Evolutionary conservation across 1,284 basidiomycete genomes (phyloP).

Genomic region (Boletellus deceptivus): DNA sequence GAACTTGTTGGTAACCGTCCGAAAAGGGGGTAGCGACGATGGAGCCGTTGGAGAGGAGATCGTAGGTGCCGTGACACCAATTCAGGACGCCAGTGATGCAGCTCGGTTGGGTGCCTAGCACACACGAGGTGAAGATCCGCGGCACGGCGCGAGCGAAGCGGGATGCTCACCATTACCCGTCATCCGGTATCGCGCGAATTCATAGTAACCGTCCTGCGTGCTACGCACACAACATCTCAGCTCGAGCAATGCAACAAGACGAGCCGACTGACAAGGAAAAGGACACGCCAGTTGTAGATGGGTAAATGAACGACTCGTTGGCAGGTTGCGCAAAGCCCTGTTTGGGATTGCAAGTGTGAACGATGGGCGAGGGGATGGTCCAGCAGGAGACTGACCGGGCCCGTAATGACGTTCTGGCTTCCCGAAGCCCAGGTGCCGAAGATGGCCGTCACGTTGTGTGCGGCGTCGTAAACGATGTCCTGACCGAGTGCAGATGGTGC

Average conservation of each 20-base stretch:
- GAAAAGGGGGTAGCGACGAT: conserved; percentile 67
- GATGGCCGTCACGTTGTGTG: conserved; percentile 65
- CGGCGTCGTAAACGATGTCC: conserved; percentile 33
- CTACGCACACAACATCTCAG: conserved; percentile 37
- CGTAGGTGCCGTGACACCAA: conserved; percentile 84
- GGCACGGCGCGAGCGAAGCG: background rate
- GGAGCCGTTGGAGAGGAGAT: conserved; percentile 70
- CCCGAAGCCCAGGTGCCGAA: conserved; percentile 86
- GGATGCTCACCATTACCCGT: conserved; percentile 63
- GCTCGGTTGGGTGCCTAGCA: conserved; percentile 62
- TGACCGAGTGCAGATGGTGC: conserved; percentile 38
- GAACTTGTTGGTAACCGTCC: conserved; percentile 89
- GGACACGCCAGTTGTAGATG: conserved; percentile 77
- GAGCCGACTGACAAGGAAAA: conserved; percentile 76
- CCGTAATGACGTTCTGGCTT: conserved; percentile 72
- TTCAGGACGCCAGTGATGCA: conserved; percentile 84
- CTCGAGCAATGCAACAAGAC: background rate
- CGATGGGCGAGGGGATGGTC: too few relatives aligned
- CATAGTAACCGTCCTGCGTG: conserved; percentile 73
- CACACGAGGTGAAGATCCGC: conserved; percentile 3
- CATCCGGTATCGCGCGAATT: conserved; percentile 87
- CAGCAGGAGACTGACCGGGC: conserved; percentile 46
- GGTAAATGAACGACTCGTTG: conserved; percentile 79
- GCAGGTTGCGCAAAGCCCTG: conserved; percentile 83
- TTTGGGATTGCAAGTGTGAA: background rate